phyloP scores from a whole-genome alignment of 2,329 filamentous ascomycete species.

The Sphaerulina musiva region DNA sequence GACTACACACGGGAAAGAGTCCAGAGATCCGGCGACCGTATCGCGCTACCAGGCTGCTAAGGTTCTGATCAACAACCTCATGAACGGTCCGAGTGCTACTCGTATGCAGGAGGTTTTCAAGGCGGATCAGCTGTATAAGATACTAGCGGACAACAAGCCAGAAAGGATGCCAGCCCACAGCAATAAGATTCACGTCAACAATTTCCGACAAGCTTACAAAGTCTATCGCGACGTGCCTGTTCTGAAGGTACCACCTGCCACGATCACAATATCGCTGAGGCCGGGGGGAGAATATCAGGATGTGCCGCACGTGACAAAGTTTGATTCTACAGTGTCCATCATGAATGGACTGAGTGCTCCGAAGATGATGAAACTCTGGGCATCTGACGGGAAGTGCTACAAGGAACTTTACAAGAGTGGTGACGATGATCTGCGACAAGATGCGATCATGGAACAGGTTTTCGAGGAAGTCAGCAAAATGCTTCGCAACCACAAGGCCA shows the following conservation, averaged over 20 bases:
- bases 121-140: constrained; percentile 60
- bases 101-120: constrained; percentile 69
- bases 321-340: constrained; percentile 72
- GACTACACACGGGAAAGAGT: constrained; percentile 50
- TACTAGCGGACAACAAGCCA: constrained; percentile 59
- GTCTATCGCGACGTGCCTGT: constrained; percentile 52
- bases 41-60: constrained; percentile 69
- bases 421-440: constrained; percentile 87
- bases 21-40: constrained; percentile 61
- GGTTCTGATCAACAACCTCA: constrained; percentile 57
- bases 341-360: constrained; percentile 86
- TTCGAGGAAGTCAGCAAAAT: constrained; percentile 93
- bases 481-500: constrained; percentile 75
- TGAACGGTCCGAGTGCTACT: constrained; percentile 46
- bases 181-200: constrained; percentile 52
- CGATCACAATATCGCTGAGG: constrained; percentile 73
- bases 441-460: constrained; percentile 98
- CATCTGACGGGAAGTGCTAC: constrained; percentile 69
- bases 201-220: constrained; percentile 55
- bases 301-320: constrained; percentile 65
- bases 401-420: constrained; percentile 94
- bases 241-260: constrained; percentile 74
- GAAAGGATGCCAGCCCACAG: constrained; percentile 21
- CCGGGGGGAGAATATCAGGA: constrained; percentile 66
- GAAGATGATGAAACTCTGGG: constrained; percentile 81